These are phyloP conservation scores for Russula vinacea DNA, from an alignment of 768 basidiomycete genomes.

Conservation along the genomic window DNA sequence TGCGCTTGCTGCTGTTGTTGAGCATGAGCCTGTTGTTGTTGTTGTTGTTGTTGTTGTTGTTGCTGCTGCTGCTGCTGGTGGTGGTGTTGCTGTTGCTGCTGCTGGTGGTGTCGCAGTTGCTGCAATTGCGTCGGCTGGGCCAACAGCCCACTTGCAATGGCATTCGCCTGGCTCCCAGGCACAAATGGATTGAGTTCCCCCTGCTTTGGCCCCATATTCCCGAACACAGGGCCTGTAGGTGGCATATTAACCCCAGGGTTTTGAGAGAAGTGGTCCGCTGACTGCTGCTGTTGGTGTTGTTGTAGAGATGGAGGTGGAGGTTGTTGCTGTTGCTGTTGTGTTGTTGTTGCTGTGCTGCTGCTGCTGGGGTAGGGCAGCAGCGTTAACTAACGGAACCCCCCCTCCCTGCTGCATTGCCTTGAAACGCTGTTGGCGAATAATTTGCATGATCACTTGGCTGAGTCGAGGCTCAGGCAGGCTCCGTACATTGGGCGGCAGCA, in stretches of 20 bases:
- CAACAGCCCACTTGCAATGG: slow-evolving; percentile 22
- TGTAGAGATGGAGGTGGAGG: slow-evolving; percentile 9
- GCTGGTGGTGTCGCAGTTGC: slow-evolving; percentile 15
- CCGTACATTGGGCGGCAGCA: slow-evolving; percentile 7
- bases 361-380: slow-evolving; percentile 2
- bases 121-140: slow-evolving; percentile 7
- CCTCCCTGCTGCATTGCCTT: slow-evolving; percentile 21
- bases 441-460: slow-evolving; percentile 3
- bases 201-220: slow-evolving; percentile 25
- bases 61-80: too few species aligned
- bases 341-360: neutral
- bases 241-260: slow-evolving; percentile 9
- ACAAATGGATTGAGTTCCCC: slow-evolving; percentile 29
- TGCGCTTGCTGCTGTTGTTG: slow-evolving; percentile 22
- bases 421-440: slow-evolving; percentile 6
- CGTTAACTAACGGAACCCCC: neutral
- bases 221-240: slow-evolving; percentile 13
- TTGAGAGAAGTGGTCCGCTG: slow-evolving; percentile 15
- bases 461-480: slow-evolving; percentile 17
- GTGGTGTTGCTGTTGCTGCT: slow-evolving; percentile 16
- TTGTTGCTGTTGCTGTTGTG: slow-evolving; percentile 23
- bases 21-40: slow-evolving; percentile 8
- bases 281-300: slow-evolving; percentile 18
- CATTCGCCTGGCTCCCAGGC: slow-evolving; percentile 26
- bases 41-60: slow-evolving; percentile 16